A percentile compares a stretch with the other conserved stretches of the same genome.
Conservation (phyloP, 163 green algal genomes). For the Volvox carteri region DNA sequence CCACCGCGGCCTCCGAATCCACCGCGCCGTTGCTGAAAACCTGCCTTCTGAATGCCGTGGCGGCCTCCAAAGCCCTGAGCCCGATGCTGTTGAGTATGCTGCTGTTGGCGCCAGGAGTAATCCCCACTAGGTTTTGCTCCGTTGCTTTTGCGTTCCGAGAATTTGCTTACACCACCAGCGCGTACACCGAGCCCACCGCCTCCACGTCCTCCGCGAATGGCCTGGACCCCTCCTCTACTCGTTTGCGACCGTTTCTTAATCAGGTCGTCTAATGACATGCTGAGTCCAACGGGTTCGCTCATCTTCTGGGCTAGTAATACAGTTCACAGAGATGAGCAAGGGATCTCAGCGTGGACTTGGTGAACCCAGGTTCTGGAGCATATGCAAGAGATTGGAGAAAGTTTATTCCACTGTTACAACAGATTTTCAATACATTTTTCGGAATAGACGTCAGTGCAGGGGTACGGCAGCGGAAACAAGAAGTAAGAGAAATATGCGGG, state of each 20-base stretch:
- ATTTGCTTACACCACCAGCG: conserved; percentile 18
- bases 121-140: background rate
- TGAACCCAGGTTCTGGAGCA: too few species aligned
- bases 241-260: conserved; percentile 37
- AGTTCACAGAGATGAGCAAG: background rate
- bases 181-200: conserved; percentile 27
- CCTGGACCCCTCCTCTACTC: conserved; percentile 16
- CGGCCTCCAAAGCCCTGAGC: conserved; percentile 17
- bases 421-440: background rate
- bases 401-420: too few species aligned
- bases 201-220: background rate
- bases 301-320: background rate
- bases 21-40: conserved; percentile 27
- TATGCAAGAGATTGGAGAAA: too few species aligned
- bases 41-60: background rate
- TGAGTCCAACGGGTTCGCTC: conserved; percentile 33
- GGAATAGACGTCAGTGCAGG: too few species aligned
- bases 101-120: background rate
- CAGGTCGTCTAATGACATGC: conserved; percentile 40
- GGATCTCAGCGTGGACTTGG: background rate
- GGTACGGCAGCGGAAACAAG: too few species aligned
- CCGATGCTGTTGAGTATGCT: conserved; percentile 9
- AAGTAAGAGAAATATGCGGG: too few species aligned
- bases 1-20: conserved; percentile 18
- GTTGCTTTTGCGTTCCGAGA: conserved; percentile 26